Base-by-base conservation (phyloP, 2,329 filamentous ascomycete genomes). In the Fusarium goolgardi region DNA sequence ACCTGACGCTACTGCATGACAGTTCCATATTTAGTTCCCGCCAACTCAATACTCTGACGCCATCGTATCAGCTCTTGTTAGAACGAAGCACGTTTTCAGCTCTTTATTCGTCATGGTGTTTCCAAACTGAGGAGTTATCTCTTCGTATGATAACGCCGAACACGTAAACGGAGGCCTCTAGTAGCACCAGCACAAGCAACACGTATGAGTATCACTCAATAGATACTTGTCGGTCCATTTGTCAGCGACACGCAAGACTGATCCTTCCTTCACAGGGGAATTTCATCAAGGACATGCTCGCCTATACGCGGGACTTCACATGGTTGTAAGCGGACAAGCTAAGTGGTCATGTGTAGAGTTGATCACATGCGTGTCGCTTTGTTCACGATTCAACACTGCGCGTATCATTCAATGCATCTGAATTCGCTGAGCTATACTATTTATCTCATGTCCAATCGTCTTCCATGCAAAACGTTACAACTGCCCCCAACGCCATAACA, bases 21-120 rank as follows among this genome's bases (percentile, higher is more conserved):
- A 69, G 61, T 69, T 69, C 65, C 65, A 67, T 63, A 69, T 59
- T 69, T 69, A 69, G 65, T 51, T 55, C 56, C 52, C 65, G 65
- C 65, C 60, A 54, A 47, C 55, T 57, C 37, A 58, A 62, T 65
- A 25, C 29, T 66, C 65, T 44, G 65, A 54, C 31, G 46, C 46
- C 47, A 47, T 69, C 37, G 37, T 53, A 56, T 61, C 56, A 55
- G 37, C 40, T 27, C 29, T 46, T 39, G 12, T 46, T 41, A 40
- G 25, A 46, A 41, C 27, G n/a, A 35, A 25, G 16, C 34, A 41
- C 43, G 49, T 56, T 63, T 39, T 18, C 37, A 31, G 15, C 13
- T 39, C 21, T 32, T 44, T 10, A 51, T 47, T 53, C 41, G 40
- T 34, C 31, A 18, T 35, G 27, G 9, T 35, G 21, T 23, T 20